Base-by-base conservation (phyloP, 2,329 filamentous ascomycete genomes). In the Phyllosticta paracitricarpa region DNA sequence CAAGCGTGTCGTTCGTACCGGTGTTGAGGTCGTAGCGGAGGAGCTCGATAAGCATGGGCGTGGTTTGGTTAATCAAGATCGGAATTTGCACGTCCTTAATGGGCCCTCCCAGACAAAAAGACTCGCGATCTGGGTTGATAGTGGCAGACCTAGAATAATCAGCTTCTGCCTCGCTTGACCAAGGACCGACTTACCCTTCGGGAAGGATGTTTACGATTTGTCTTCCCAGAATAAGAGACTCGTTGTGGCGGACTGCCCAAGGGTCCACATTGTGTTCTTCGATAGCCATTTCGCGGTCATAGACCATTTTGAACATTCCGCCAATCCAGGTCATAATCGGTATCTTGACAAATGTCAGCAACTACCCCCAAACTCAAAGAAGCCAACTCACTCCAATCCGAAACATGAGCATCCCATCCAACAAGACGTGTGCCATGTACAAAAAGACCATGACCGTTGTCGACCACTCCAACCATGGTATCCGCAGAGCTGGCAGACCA, bases 201-300 rank as follows among this genome's bases (percentile, higher is more conserved):
- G 94, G 94, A 61, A 99, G 79, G 70, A 99, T 96, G 72, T 99
- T 94, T 75, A 99, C 93, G 68, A 97, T 96, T 77, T 97, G 92
- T 73, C 91, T 94, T 70, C 94, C 94, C 76, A 96, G 83, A 65
- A 99, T 97, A 69, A 97, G 82, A 24, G 92, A 96, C 33, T 90
- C 84, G 72, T 97, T 97, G 72, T 97, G 90, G 64, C 96, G 79
- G 65, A 99, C 92, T 64, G 84, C 87, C 28, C 88, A 89, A 17
- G 92, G 85, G 71, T 96, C 96, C 71, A 99, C 93, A 70, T 87
- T 90, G 66, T 89, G 86, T 73, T 97, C 95, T n/a, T 90, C 94
- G 66, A 99, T 88, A 58, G 93, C 91, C 63, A 96, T 77, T 76
- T 99, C 94, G 69, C 90, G 88, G 72, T 97, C 92, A 77, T 94